Evolutionary conservation across 345 rosid genomes (phyloP), one percentile per base, ranked within the genome.

Genomic region (Populus nigra): DNA sequence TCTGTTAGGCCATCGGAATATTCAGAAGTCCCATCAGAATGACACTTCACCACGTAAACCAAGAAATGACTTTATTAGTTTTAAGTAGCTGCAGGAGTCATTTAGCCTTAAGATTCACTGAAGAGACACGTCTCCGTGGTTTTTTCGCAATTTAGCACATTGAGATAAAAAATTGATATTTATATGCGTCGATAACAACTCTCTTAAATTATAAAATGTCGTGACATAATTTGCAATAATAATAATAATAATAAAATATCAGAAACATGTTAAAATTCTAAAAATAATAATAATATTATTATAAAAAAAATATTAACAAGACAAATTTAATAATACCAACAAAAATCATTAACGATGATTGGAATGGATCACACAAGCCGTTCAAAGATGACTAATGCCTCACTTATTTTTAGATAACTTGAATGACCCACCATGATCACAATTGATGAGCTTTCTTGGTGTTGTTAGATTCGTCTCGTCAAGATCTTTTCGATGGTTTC

Each of bases 81-180:
- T 66, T 69, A 27, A 43, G 49, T 5, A 5, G 29, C n/a, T 10
- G 57, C 57, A 85, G 80, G 81, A 39, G 88, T 22, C 86, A 75
- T 73, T 78, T 86, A 84, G 74, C 87, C 84, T 62, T 74, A 74
- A 5, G 15, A 59, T 53, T 31, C 81, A 69, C 8, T 25, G 61
- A 82, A 84, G 53, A 73, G 87, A 11, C 89, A 69, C 68, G 36
- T n/a, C n/a, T 20, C 25, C 47, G 4, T 3, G 10, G 11, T 2
- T 41, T 41, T 41, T 41, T 41, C 10, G 31, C 31, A 41, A 41
- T 41, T 41, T 11, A 41, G 47, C 12, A 41, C 47, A 11, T 41
- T 41, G 12, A 41, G 47, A 41, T 1, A 41, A 43, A 41, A 41
- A 10, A 41, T 33, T 33, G 36, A 33, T 33, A 33, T 33, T 33